Percentiles rank a stretch among this genome's conserved stretches.
These are phyloP conservation scores for Aspergillus cristatus DNA, from an alignment of 495 filamentous ascomycete species.

Conservation along the genomic window DNA sequence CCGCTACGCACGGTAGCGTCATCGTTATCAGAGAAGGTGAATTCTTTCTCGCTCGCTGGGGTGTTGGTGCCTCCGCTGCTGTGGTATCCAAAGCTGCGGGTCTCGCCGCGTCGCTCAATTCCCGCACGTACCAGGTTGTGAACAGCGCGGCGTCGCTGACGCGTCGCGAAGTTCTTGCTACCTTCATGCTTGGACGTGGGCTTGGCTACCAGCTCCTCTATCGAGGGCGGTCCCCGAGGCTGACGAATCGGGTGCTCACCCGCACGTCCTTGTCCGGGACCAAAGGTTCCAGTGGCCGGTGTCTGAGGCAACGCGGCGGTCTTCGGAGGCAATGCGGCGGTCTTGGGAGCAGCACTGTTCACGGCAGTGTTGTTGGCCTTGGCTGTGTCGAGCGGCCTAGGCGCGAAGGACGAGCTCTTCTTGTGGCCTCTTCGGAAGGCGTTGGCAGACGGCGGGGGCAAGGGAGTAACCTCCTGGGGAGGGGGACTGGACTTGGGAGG, in stretches of 20 bases:
- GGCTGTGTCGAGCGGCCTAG: conserved; percentile 48
- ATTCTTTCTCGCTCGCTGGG: conserved; percentile 79
- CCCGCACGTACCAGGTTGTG: conserved; percentile 86
- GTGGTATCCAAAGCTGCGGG: conserved; percentile 48
- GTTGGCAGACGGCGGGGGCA: conserved; percentile 72
- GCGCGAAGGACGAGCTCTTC: conserved; percentile 74
- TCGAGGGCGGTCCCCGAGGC: conserved; percentile 80
- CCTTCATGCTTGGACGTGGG: conserved; percentile 92
- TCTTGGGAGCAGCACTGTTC: conserved; percentile 55
- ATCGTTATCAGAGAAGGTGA: conserved; percentile 75
- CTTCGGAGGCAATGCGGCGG: conserved; percentile 70
- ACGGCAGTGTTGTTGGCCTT: conserved; percentile 41
- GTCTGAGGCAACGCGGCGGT: conserved; percentile 71
- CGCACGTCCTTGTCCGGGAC: conserved; percentile 83
- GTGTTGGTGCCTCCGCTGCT: conserved; percentile 71
- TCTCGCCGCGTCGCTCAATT: conserved; percentile 67
- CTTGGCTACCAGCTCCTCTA: conserved; percentile 84
- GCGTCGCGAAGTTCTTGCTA: conserved; percentile 96
- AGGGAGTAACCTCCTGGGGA: conserved; percentile 54
- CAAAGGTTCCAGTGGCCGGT: conserved; percentile 80
- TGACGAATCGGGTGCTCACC: conserved; percentile 93
- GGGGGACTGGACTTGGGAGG: conserved; percentile 61
- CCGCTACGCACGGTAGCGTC: conserved; percentile 74
- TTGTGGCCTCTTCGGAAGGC: conserved; percentile 89
- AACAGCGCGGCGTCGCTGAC: conserved; percentile 85